phyloP scores from a whole-genome alignment of 768 basidiomycete species.

The Trametes punicea region DNA sequence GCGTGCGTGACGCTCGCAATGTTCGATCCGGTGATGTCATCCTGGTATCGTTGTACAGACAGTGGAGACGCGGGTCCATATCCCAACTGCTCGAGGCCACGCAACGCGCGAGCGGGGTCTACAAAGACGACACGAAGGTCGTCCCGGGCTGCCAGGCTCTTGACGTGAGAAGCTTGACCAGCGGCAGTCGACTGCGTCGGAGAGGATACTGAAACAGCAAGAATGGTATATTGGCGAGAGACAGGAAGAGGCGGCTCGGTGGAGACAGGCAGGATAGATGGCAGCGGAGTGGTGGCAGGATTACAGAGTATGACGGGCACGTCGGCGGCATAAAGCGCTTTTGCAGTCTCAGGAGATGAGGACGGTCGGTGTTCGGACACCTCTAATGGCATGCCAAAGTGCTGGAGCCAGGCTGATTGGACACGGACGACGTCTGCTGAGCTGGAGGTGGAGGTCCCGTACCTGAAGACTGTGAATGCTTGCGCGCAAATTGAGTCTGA shows the following conservation, averaged over 20 bases:
- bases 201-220: constrained; percentile 28
- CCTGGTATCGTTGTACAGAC: constrained; percentile 63
- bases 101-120: constrained; percentile 58
- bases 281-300: constrained; percentile 50
- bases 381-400: constrained; percentile 42
- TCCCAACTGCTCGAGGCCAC: constrained; percentile 48
- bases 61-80: constrained; percentile 42
- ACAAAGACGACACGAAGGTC: constrained; percentile 40
- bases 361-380: constrained; percentile 26
- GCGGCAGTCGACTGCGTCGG: constrained; percentile 4
- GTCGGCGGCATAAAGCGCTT: constrained; percentile 42
- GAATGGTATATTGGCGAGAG: constrained; percentile 23
- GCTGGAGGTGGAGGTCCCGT: constrained; percentile 11
- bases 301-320: constrained; percentile 64
- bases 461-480: constrained; percentile 5
- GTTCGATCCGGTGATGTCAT: constrained; percentile 56
- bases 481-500: too few relatives aligned
- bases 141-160: constrained; percentile 27
- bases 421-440: constrained; percentile 27
- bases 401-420: constrained; percentile 53
- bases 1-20: constrained; percentile 46
- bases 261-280: constrained; percentile 30
- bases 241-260: constrained; percentile 20
- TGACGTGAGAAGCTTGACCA: constrained; percentile 13
- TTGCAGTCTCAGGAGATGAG: constrained; percentile 7